Conservation (phyloP, 768 basidiomycete genomes). For the Lactarius pseudohatsudake region DNA sequence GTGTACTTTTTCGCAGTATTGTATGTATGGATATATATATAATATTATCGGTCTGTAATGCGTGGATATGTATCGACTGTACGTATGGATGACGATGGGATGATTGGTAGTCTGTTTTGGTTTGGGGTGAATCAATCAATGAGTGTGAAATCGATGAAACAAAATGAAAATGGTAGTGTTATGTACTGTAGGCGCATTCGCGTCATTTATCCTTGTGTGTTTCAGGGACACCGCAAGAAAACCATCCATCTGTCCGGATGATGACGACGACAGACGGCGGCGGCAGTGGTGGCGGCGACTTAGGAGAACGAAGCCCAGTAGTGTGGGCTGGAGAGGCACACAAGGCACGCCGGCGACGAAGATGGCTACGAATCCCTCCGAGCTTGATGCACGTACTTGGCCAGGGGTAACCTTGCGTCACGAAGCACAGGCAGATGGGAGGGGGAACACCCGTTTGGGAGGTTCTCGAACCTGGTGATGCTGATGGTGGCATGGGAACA, state of each 20-base stretch:
- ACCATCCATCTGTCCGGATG: neutral
- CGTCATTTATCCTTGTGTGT: conserved; percentile 1
- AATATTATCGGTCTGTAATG: conserved; percentile 1
- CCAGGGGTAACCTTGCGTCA: neutral
- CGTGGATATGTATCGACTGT: neutral
- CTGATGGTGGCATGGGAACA: neutral
- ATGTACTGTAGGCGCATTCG: neutral
- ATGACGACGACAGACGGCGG: neutral
- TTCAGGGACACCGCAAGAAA: neutral
- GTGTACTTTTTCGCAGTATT: neutral
- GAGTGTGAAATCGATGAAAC: conserved; percentile 3
- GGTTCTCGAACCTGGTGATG: neutral
- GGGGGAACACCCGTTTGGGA: neutral
- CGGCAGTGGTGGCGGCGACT: neutral
- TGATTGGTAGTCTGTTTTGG: neutral
- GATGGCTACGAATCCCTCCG: neutral
- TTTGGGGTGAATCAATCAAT: conserved; percentile 4
- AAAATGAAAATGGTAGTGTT: neutral
- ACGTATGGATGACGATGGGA: neutral
- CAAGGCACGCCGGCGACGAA: neutral
- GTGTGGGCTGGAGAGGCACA: neutral
- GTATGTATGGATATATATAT: conserved; percentile 5
- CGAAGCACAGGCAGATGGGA: neutral
- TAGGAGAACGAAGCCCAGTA: neutral
- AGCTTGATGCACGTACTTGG: neutral